phyloP scores from a whole-genome alignment of 2,329 filamentous ascomycete species.

The Pseudogymnoascus sp. region DNA sequence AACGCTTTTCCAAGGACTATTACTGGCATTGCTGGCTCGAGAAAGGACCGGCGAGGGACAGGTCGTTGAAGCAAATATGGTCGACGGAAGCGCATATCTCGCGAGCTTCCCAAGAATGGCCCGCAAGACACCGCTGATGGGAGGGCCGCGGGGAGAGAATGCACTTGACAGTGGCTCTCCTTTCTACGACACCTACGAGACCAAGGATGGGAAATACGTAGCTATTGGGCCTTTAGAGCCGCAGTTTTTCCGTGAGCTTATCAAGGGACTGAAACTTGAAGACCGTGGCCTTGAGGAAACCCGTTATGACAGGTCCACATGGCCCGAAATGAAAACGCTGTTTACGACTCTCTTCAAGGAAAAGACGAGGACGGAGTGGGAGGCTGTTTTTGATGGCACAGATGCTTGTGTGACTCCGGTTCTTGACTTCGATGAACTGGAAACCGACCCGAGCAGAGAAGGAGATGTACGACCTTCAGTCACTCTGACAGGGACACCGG shows the following conservation, averaged over 20 bases:
- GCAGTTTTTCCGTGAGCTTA: slow-evolving; percentile 66
- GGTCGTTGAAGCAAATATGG: slow-evolving; percentile 95
- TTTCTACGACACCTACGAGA: slow-evolving; percentile 86
- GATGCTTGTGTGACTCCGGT: slow-evolving; percentile 93
- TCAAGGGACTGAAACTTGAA: slow-evolving; percentile 59
- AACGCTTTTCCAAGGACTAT: slow-evolving; percentile 70
- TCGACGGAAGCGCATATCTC: slow-evolving; percentile 77
- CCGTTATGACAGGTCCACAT: slow-evolving; percentile 54
- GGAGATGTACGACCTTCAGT: slow-evolving; percentile 67
- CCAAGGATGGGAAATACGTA: slow-evolving; percentile 69
- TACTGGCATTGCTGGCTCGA: slow-evolving; percentile 69
- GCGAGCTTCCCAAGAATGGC: slow-evolving; percentile 68
- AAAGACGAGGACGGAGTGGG: slow-evolving; percentile 74
- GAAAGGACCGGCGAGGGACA: slow-evolving; percentile 63
- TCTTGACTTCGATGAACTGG: slow-evolving; percentile 65
- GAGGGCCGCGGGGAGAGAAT: slow-evolving; percentile 62
- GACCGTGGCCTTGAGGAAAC: slow-evolving; percentile 43
- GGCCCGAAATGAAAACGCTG: slow-evolving; percentile 57
- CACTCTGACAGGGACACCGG: slow-evolving; percentile 62
- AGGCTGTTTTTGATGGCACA: slow-evolving; percentile 75
- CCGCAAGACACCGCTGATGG: slow-evolving; percentile 56
- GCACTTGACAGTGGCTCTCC: slow-evolving; percentile 77
- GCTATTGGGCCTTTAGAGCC: slow-evolving; percentile 88
- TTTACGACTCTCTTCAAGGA: slow-evolving; percentile 59
- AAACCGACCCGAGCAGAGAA: slow-evolving; percentile 42